Evolutionary conservation across 2,329 filamentous ascomycete species (phyloP), one percentile per base, ranked within the genome.

Genomic region (Fusarium kyushuense): DNA sequence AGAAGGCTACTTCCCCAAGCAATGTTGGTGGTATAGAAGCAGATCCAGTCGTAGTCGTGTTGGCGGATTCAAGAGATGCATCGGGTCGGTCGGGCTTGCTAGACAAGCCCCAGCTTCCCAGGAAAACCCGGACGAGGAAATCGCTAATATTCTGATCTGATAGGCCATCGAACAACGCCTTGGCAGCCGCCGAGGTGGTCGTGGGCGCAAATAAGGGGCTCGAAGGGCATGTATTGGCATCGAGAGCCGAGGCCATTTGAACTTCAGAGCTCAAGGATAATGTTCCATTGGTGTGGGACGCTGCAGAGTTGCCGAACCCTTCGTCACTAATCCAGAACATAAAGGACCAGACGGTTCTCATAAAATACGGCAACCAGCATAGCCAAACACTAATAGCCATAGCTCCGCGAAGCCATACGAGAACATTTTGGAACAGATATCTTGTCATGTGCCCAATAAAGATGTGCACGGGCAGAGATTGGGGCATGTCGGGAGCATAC

Each of bases 251-350:
- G 23, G 76, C 69, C 9, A 74, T 52, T 38, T 83, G 80, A 23
- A 72, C 64, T 17, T 72, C 56, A 12, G 72, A 63, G 17, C 60
- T 67, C 6, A 58, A 45, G 14, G 48, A 9, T 19, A 51, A 19
- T 6, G 73, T 74, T 14, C 65, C 71, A 30, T 75, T 78, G 53
- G 66, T 52, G 6, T 70, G 72, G 6, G 73, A 57, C 16, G 75
- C 61, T 9, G 77, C 58, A 11, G 74, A 72, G 46, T 77, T 76
- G 13, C 83, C 82, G 6, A 88, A 77, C 4, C 86, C 92, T 84
- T 81, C 92, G 84, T 97, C 94, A 63, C 92, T 94, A 65, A 97
- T 83, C 94, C 94, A 99, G 81, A 99, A 98, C 70, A 98, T 85
- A 63, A 93, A 91, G 38, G 95, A 89, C 96, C 96, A 99, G 46